Base-by-base conservation (phyloP, 768 basidiomycete species). In the Trametes coccinea region DNA sequence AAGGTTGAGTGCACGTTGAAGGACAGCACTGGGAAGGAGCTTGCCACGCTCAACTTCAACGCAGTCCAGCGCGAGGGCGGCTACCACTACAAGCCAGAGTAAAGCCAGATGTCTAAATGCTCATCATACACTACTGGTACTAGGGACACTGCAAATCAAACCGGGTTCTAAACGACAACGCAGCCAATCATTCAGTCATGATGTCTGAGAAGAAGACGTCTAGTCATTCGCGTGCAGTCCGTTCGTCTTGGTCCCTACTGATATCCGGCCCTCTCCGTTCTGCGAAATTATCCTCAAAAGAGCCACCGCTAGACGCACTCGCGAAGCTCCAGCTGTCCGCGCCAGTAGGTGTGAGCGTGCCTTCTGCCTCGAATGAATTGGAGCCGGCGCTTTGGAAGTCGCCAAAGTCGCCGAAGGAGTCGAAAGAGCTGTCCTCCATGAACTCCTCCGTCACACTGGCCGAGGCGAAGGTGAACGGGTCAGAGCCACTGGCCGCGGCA, bases 1-100 rank as follows among this genome's bases (percentile, higher is more conserved):
- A 81, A 78, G 31, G 81, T 98, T 61, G 84, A 87, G 62, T 97
- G 93, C 59, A 76, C 80, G 3, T 74, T 98, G 49, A 76, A 82
- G 4, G 85, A 88, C 62, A 70, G 78, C 4, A 70, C 72, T 0
- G 82, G 85, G 30, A 79, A 85, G 57, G 76, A 83, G 51, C 74
- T 98, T 17, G 80, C 84, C 30, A 76, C 77, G 29, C 79, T 95
- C 44, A 74, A 83, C 46, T 92, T 96, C 67, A 77, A 80, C 14
- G 87, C 85, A 11, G 78, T 85, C 14, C 77, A 83, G 53, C 80
- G 96, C 55, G 74, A 81, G 56, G 89, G 89, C 13, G 92, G 93
- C 1, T 90, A 90, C 72, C 72, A 73, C 44, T 90, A 88, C 69
- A 56, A 69, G 60, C 55, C 65, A 0, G 54, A 59, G 53, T 66